Evolutionary conservation across 2,329 filamentous ascomycete species (phyloP), one percentile per base, ranked within the genome.

Genomic region (Chlorencoelia australis): DNA sequence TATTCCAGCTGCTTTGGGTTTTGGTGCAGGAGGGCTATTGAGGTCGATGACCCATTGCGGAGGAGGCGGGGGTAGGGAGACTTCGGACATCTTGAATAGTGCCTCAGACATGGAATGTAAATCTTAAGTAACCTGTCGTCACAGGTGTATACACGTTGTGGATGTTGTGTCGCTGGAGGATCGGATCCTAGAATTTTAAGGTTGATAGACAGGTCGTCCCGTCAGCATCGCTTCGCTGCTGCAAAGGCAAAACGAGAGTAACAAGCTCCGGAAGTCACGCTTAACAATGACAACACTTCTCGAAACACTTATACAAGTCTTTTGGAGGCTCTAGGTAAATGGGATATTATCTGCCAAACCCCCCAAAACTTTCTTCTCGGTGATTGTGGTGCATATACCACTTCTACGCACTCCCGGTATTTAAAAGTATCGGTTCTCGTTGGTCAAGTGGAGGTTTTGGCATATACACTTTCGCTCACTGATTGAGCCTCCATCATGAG

Each of bases 21-120:
- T 82, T 33, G 74, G 57, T 16, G 73, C 58, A 16, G 85, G 76
- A 20, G 84, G 73, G 29, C 74, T 74, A 55, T 79, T 79, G 49
- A 96, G 72, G 53, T 93, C 79, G 46, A 79, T 62, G 21, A 89
- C 84, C 91, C 91, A 98, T 69, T 72, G 67, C 21, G 88, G 88
- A 31, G 69, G 70, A 32, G 65, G 68, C 26, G 65, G 63, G 28
- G 58, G 58, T 41, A 39, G 55, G 48, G 40, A 25, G 22, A 25
- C 6, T 25, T 25, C 25, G 16, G 48, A 35, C 49, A 58, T 55
- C 41, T 61, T 56, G 35, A 50, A 40, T 40, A 30, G 40, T n/a
- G n/a, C n/a, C n/a, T n/a, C n/a, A n/a, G n/a, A n/a, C n/a, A n/a
- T n/a, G n/a, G n/a, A n/a, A n/a, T n/a, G n/a, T n/a, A n/a, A n/a